Conservation (phyloP, 805 yeast genomes). For the Blastobotrys peoriensis region DNA sequence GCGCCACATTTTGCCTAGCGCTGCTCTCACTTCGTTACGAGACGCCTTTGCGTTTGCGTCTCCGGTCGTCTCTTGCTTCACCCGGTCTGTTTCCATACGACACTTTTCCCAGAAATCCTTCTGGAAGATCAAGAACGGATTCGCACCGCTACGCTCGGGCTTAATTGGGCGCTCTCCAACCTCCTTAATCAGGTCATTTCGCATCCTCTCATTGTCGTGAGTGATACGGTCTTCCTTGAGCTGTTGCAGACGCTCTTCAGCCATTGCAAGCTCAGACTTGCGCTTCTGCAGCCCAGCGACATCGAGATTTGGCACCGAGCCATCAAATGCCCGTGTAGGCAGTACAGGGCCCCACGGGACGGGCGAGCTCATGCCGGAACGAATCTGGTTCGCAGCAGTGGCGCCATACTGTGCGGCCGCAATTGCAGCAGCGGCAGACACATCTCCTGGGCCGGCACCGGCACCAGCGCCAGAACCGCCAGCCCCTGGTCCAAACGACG, state of each 20-base stretch:
- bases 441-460: neutral
- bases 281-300: neutral
- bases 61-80: slow-evolving; percentile 26
- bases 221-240: slow-evolving; percentile 26
- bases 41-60: slow-evolving; percentile 30
- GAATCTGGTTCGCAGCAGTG: neutral
- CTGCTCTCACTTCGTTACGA: slow-evolving; percentile 35
- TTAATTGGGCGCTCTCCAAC: slow-evolving; percentile 34
- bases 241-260: slow-evolving; percentile 24
- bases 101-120: slow-evolving; percentile 38
- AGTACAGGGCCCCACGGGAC: neutral
- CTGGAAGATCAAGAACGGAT: slow-evolving; percentile 37
- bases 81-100: slow-evolving; percentile 31
- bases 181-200: slow-evolving; percentile 30
- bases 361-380: neutral
- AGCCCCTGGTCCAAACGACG: neutral
- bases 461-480: neutral
- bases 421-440: neutral
- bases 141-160: slow-evolving; percentile 35
- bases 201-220: slow-evolving; percentile 29
- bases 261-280: neutral
- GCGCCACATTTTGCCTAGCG: slow-evolving; percentile 37
- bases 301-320: no score
- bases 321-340: neutral
- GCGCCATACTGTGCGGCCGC: neutral